Percentiles rank a stretch among this genome's conserved stretches.
Evolutionary conservation across 805 yeast species (phyloP).

Genomic region (Candida namnaoensis): DNA sequence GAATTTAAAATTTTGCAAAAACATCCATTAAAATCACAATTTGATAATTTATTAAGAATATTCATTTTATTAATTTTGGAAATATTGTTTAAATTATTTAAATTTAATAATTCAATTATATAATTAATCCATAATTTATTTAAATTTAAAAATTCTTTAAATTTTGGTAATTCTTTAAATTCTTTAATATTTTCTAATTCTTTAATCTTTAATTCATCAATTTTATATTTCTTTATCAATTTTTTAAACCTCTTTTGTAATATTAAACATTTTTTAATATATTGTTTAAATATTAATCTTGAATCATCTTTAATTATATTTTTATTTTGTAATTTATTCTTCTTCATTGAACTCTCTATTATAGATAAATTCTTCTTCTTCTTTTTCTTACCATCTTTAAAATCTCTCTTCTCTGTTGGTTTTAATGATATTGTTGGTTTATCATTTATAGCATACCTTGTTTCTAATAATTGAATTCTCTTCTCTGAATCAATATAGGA

Average conservation of each 20-base stretch:
- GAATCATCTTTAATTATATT: conserved; percentile 20
- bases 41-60: conserved; percentile 51
- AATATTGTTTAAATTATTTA: conserved; percentile 14
- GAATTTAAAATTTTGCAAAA: conserved; percentile 47
- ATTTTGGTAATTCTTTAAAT: no score
- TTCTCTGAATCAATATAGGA: conserved; percentile 8
- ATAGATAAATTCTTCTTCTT: conserved; percentile 5
- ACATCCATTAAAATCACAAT: conserved; percentile 83
- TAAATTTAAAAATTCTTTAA: conserved; percentile 44
- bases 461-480: conserved; percentile 23
- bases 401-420: conserved; percentile 26
- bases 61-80: conserved; percentile 17
- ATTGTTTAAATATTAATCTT: conserved; percentile 19
- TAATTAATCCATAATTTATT: conserved; percentile 70
- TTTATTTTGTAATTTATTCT: conserved; percentile 10
- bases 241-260: conserved; percentile 8
- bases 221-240: neutral
- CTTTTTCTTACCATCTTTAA: conserved; percentile 15
- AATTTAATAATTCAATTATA: conserved; percentile 44
- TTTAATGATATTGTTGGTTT: conserved; percentile 18
- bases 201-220: conserved; percentile 11
- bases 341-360: conserved; percentile 5
- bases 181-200: conserved; percentile 14
- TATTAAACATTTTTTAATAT: conserved; percentile 14
- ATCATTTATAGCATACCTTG: conserved; percentile 22